Evolutionary conservation across 2,329 filamentous ascomycete species (phyloP).

Genomic region (Verticillium dahliae): DNA sequence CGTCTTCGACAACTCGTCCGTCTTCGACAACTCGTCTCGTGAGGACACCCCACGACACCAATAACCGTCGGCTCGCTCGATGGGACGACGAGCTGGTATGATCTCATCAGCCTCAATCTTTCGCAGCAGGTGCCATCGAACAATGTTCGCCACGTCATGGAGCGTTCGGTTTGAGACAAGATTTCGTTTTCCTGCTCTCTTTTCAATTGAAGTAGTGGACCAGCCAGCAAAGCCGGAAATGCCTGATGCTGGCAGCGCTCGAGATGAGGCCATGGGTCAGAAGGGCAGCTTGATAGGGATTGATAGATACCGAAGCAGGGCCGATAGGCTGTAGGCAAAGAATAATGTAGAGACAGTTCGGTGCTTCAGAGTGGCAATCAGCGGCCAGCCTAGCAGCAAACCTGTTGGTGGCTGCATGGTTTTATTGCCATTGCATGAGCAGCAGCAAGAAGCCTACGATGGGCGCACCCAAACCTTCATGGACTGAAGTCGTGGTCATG

Average conservation of each 20-base stretch:
- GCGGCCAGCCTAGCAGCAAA: neutral
- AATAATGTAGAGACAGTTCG: no score
- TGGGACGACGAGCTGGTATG: slow-evolving; percentile 45
- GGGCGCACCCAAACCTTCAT: neutral
- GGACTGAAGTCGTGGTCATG: neutral
- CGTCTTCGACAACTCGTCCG: slow-evolving; percentile 24
- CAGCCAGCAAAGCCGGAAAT: no score
- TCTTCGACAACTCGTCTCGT: slow-evolving; percentile 24
- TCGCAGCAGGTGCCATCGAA: slow-evolving; percentile 37
- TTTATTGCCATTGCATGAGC: neutral
- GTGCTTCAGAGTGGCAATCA: no score
- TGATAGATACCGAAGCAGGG: neutral
- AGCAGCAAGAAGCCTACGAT: neutral
- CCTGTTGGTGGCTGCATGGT: neutral
- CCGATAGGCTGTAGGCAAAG: no score
- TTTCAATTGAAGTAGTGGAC: neutral
- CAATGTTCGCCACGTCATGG: slow-evolving; percentile 50
- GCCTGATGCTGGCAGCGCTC: no score
- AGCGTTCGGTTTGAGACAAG: neutral
- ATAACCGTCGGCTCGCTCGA: slow-evolving; percentile 28
- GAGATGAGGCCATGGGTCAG: no score
- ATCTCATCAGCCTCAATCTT: slow-evolving; percentile 54
- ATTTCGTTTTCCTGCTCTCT: neutral
- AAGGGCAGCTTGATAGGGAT: neutral
- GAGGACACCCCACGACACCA: slow-evolving; percentile 22